These are phyloP conservation scores for Stramenopiles sp. DNA, from an alignment of 352 stramenopile species.

Conservation along the genomic window DNA sequence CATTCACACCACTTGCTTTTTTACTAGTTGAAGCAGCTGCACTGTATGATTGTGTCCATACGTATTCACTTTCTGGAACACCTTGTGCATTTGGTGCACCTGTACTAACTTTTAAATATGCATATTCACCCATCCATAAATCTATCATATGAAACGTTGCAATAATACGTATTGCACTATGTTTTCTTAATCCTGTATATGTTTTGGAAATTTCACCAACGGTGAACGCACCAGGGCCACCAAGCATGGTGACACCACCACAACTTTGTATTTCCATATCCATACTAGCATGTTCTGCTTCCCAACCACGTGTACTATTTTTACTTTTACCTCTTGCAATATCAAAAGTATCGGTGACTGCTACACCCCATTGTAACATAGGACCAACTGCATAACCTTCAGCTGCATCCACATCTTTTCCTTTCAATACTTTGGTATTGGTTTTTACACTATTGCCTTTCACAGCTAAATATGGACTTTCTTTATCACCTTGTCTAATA, in stretches of 20 bases:
- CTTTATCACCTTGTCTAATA: conserved; percentile 1
- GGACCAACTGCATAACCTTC: neutral
- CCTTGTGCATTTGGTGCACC: neutral
- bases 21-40: neutral
- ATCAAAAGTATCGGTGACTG: neutral
- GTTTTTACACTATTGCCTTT: conserved; percentile 2
- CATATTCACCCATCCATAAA: conserved; percentile 7
- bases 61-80: neutral
- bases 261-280: neutral
- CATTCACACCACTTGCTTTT: conserved; percentile 1
- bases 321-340: neutral
- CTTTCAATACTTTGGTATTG: neutral
- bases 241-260: neutral
- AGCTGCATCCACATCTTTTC: neutral
- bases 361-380: conserved; percentile 1
- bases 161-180: neutral
- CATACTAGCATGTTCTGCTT: neutral
- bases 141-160: conserved; percentile 6
- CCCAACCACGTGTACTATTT: conserved; percentile 9
- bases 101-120: neutral
- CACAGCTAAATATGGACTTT: neutral
- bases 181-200: neutral
- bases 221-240: neutral
- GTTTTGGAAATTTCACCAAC: neutral
- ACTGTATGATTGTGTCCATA: conserved; percentile 8